Base-by-base conservation (phyloP, 768 basidiomycete genomes). In the Boletellus emodensis region DNA sequence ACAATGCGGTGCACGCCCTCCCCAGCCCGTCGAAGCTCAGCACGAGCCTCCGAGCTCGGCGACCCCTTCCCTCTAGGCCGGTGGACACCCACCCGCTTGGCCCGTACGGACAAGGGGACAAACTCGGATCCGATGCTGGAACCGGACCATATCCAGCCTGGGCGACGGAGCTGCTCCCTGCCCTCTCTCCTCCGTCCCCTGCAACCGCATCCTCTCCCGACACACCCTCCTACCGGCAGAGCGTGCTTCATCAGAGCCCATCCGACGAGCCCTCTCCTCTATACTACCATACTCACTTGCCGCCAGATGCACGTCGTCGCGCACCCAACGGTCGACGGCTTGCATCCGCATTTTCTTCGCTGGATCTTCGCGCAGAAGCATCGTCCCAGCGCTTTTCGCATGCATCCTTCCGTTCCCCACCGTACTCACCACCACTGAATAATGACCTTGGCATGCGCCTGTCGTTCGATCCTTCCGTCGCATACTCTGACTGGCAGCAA, bases 381-480 rank as follows among this genome's bases (percentile, higher is more conserved):
- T 45, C 61, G 51, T 44, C 55, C 51, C 46, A 60, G 59, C 53
- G 60, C 55, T 11, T 58, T 49, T 49, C 67, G 50, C 38, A 59
- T n/a, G 26, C 15, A 2, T 5, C 47, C 42, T 15, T 41, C 26
- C 55, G 40, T 48, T 49, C 51, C 3, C 42, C 51, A 1, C n/a
- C 46, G 9, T 40, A 47, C 41, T 20, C 44, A 0, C 26, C 34
- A 1, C 42, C 53, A 12, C 58, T 57, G 40, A 45, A 40, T n/a
- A 49, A 32, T 24, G 39, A 36, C 33, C 22, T 10, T 7, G 54
- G 46, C 33, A 48, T 44, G 40, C 64, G 49, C 28, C 10, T 75
- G 51, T 47, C 61, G 7, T 81, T 78, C 57, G 71, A 79, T 61
- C 75, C 75, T 24, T 74, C 72, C 9, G 54, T 76, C 40, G 81